phyloP scores from a whole-genome alignment of 225 moss, liverwort and hornwort genomes.

The Takakia lepidozioides region DNA sequence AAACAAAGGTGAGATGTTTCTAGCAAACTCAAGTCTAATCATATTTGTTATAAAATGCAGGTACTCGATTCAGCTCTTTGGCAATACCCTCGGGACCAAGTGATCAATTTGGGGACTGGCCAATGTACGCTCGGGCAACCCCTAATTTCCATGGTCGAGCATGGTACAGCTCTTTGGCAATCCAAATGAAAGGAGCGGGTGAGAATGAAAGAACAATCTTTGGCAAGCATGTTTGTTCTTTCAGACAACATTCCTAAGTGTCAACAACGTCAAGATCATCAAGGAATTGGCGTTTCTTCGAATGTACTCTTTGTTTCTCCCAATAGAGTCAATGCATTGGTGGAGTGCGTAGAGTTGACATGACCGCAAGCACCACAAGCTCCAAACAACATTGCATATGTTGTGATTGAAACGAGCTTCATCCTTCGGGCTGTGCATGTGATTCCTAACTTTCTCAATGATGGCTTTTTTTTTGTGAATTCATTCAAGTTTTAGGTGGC shows the following conservation, averaged over 20 bases:
- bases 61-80: not conserved
- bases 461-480: no score
- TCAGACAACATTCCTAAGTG: not conserved
- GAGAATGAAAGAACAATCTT: not conserved
- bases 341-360: no score
- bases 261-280: not conserved
- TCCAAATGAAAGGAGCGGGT: conserved; percentile 5
- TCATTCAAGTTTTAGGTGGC: no score
- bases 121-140: conserved; percentile 5
- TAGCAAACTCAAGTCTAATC: no score
- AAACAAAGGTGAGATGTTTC: no score
- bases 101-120: conserved; percentile 4
- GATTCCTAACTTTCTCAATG: no score
- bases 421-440: no score
- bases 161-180: conserved; percentile 1
- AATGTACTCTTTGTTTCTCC: not conserved
- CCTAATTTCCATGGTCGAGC: not conserved
- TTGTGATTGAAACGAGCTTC: no score
- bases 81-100: conserved; percentile 3
- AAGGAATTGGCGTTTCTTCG: not conserved
- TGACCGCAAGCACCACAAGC: no score
- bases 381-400: no score
- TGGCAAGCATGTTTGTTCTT: conserved; percentile 3
- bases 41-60: not conserved
- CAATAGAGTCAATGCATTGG: no score